Base-by-base conservation (phyloP, 345 rosid genomes). In the Dipteronia sinensis region DNA sequence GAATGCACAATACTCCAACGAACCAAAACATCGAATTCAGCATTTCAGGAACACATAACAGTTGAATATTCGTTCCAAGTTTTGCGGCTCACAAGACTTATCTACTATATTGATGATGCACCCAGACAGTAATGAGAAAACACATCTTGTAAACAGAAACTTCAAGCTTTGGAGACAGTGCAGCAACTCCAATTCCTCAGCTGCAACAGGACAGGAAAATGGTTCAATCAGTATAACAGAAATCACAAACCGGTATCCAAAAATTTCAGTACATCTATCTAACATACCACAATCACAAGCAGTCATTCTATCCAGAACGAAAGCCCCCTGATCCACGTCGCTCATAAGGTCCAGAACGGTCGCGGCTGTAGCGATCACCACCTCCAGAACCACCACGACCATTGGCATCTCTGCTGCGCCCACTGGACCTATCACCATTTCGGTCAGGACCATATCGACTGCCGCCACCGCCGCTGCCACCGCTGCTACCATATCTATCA, bases 371-470 rank as follows among this genome's bases (percentile, higher is more conserved):
- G 76, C 94, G 89, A 85, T 94, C 98, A 76, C 82, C 82, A 76
- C 82, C 82, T 84, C 93, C 97, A 72, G 87, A 65, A 77, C 87
- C 89, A 77, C 93, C 98, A 80, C 93, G 94, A 78, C 84, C 77
- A 64, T 96, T 94, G 67, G 82, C 73, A 80, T 93, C 96, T 83
- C 90, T 78, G 82, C 76, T 88, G 65, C 94, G 96, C 19, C 93
- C 92, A 12, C 98, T 85, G 80, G 76, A 74, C n/a, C 98, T 86
- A 82, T 88, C 95, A 27, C 95, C 93, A 87, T 82, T 82, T 31
- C 98, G 82, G 72, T 93, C 98, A 79, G 98, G 97, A 65, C 98
- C 98, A 79, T 89, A 89, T 67, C 91, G 93, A 76, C 92, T 58
- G 31, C 92, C 84, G 2, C 86, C 88, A 0, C 91, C 87, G 31